Evolutionary conservation across 2,329 filamentous ascomycete genomes (phyloP), one percentile per base, ranked within the genome.

Genomic region (Aspergillus cejpii): DNA sequence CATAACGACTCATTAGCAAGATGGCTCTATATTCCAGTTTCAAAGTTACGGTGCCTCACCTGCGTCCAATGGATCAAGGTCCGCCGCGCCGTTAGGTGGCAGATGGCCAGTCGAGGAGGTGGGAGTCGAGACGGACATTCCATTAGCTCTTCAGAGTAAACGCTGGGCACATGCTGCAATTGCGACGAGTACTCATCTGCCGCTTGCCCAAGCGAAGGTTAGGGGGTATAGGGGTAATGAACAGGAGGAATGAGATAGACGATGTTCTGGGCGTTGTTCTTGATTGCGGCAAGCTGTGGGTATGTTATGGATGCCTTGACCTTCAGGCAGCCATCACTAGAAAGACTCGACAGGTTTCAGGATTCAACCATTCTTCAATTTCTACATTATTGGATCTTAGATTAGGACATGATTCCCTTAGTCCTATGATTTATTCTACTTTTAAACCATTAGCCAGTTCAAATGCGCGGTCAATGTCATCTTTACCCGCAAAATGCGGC

Each of bases 41-140:
- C n/a, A n/a, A n/a, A n/a, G 5, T 39, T 23, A 26, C 34, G 24
- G 44, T 37, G 45, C 45, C 62, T 60, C 61, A 70, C 70, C 70
- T 64, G 69, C 66, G 60, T 73, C 70, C 53, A 73, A 58, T 45
- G 65, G 62, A 55, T 72, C 67, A 46, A 63, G 54, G 48, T 58
- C 55, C 40, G 61, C 55, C 44, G 59, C 56, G 49, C 62, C 66
- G 57, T 67, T 64, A 49, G 64, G 50, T 48, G 64, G 56, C 67
- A 69, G 68, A 51, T 61, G 62, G 60, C 58, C 55, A 54, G 59
- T 58, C 44, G 54, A 58, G 38, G 52, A 48, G 44, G 57, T 54
- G 44, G 57, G 61, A 43, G 55, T 63, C 42, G 57, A 63, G 47
- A 57, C 52, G 50, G 60, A 59, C 64, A 66, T 67, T 55, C 60